A percentile compares a stretch with the other conserved stretches of the same genome.
phyloP scores from a whole-genome alignment of 2,329 filamentous ascomycete genomes.

The Pestalotiopsis sp. region DNA sequence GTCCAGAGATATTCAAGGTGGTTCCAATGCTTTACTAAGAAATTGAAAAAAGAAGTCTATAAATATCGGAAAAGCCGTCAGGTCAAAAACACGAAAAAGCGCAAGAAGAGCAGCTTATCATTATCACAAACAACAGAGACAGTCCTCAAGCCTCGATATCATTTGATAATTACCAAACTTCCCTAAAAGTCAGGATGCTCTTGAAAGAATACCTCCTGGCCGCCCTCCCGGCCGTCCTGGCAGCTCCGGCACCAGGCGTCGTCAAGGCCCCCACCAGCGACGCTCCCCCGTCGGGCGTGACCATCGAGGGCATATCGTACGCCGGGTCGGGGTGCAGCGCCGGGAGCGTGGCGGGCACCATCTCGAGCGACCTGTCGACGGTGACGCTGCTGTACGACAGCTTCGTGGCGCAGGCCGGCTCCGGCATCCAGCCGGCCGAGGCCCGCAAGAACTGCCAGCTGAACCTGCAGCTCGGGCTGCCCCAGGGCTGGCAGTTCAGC shows the following conservation, averaged over 20 bases:
- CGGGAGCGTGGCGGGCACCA: conserved; percentile 25
- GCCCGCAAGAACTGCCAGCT: conserved; percentile 57
- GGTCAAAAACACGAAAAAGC: not conserved
- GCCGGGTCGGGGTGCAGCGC: conserved; percentile 32
- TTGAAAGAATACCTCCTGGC: conserved; percentile 10
- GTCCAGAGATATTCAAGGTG: not conserved
- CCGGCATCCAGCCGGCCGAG: conserved; percentile 41
- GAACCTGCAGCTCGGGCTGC: conserved; percentile 47
- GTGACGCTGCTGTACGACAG: conserved; percentile 56
- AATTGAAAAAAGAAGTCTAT: not conserved
- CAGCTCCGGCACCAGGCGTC: conserved; percentile 8
- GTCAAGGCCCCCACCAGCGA: conserved; percentile 19
- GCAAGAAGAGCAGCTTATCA: not conserved
- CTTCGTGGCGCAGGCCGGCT: conserved; percentile 53
- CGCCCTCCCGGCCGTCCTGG: conserved; percentile 13
- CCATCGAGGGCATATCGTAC: conserved; percentile 27
- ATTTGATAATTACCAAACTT: not conserved
- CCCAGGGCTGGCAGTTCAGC: conserved; percentile 35
- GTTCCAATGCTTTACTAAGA: not conserved
- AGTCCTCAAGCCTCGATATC: not conserved
- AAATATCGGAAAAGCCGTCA: not conserved
- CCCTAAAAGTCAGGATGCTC: conserved; percentile 6
- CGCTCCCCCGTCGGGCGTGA: conserved; percentile 25
- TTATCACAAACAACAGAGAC: not conserved
- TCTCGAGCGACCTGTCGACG: conserved; percentile 29